These are phyloP conservation scores for Teunomyces aglyptinius DNA, from an alignment of 805 yeast species.

Conservation along the genomic window DNA sequence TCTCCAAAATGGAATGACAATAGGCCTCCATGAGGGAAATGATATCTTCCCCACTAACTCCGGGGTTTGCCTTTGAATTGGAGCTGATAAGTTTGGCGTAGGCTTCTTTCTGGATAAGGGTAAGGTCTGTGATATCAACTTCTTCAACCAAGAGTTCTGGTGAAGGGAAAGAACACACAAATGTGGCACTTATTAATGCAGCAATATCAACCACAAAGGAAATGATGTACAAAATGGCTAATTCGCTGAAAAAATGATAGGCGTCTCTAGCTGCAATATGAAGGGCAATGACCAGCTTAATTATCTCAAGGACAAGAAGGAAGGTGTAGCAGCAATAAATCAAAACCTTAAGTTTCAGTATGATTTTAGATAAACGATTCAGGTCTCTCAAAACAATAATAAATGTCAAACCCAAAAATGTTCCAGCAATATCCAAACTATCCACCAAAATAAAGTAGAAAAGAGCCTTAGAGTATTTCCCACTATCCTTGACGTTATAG, in stretches of 20 bases:
- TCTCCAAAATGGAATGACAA: background rate
- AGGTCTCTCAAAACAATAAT: constrained; percentile 2
- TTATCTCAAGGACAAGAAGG: background rate
- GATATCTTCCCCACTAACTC: background rate
- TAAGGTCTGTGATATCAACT: background rate
- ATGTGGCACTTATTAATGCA: background rate
- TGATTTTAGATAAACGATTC: constrained; percentile 1
- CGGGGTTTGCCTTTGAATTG: constrained; percentile 2
- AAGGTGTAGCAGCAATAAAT: constrained; percentile 1
- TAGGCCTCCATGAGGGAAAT: constrained; percentile 5
- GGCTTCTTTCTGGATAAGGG: background rate
- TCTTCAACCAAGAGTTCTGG: constrained; percentile 1
- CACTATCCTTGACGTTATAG: background rate
- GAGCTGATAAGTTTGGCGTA: background rate
- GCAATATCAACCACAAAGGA: background rate
- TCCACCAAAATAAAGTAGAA: constrained; percentile 1
- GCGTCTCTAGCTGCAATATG: background rate
- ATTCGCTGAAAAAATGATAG: background rate
- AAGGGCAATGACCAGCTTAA: background rate
- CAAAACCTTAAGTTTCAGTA: background rate
- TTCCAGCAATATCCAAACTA: background rate
- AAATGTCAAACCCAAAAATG: constrained; percentile 1
- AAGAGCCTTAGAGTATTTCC: background rate
- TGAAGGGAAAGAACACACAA: background rate
- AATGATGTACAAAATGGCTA: background rate